Evolutionary conservation across 371 early-diverging fungal genomes (phyloP).

Genomic region (Coemansia sp.): DNA sequence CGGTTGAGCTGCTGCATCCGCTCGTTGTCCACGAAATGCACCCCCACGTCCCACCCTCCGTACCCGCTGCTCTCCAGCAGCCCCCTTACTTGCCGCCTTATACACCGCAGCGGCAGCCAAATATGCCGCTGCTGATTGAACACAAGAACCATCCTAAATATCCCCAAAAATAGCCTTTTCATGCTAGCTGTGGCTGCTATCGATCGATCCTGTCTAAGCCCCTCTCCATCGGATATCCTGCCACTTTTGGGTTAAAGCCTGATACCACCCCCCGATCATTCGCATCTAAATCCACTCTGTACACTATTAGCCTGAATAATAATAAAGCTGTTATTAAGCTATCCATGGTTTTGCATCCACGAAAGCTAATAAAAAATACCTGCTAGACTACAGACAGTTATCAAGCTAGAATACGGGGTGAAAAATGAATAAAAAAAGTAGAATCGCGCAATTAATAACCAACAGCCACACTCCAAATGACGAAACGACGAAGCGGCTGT

Average conservation of each 20-base stretch:
- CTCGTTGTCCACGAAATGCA: constrained; percentile 50
- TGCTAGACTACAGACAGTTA: neutral
- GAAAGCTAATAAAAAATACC: neutral
- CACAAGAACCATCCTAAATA: constrained; percentile 32
- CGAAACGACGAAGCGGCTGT: neutral
- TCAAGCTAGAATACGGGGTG: neutral
- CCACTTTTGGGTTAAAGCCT: too few species aligned
- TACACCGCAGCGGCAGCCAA: constrained; percentile 44
- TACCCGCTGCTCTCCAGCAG: constrained; percentile 54
- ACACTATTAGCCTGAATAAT: neutral
- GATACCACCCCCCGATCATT: neutral
- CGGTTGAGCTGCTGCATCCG: constrained; percentile 50
- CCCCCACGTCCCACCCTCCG: constrained; percentile 55
- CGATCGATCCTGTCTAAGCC: too few species aligned
- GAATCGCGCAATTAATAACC: constrained; percentile 2
- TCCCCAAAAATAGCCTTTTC: too few species aligned
- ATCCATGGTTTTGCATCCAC: neutral
- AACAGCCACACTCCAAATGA: neutral
- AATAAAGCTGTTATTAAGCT: constrained; percentile 1
- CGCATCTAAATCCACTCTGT: neutral
- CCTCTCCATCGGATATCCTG: too few species aligned
- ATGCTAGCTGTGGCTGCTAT: too few species aligned
- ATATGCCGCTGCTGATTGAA: constrained; percentile 34
- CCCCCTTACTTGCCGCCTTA: constrained; percentile 32
- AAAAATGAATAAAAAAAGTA: neutral